Evolutionary conservation across 805 yeast genomes (phyloP), one percentile per base, ranked within the genome.

Genomic region (Myxozyma sirexii): DNA sequence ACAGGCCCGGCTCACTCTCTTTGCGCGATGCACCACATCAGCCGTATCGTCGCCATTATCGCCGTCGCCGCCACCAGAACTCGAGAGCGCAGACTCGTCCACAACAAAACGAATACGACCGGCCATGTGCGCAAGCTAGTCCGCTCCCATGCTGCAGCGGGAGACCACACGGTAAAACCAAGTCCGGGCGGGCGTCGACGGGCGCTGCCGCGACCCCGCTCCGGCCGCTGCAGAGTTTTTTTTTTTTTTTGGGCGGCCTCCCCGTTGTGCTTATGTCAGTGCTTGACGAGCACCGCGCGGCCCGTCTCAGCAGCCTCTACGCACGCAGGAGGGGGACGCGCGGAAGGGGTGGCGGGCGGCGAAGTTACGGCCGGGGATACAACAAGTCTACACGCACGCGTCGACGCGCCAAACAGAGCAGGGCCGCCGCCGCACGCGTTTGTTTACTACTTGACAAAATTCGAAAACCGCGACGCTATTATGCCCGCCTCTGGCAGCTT

Each of bases 1-100:
- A 44, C 71, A 68, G 1, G 71, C 71, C 12, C 62, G 62, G 43
- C 66, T 57, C 35, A 67, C 70, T 19, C 71, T 57, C 45, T 67
- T 67, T 13, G 58, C 60, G 26, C 68, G 59, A 13, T 55, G 61
- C 29, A 53, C 57, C 26, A 62, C 55, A 17, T 62, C 46, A 3
- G 17, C 48, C 15, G 37, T 52, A 10, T 37, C 59, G 6, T 46
- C 44, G 35, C 26, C 51, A 15, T 37, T 45, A 8, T n/a, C 45
- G 29, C 44, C 47, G 38, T n/a, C 35, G 35, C 49, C 37, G 8
- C 27, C 46, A 33, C 13, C 21, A 8, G 46, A 38, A 12, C 37
- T 21, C 13, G 15, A 8, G 15, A 23, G 51, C 17, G 27, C 27
- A 15, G 59, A 17, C 3, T 27, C 45, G 38, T 56, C 59, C 31